Percentiles rank a stretch among this genome's conserved stretches.
Evolutionary conservation across 1,284 basidiomycete genomes (phyloP).

Genomic region (Apiotrichum akiyoshidainum): DNA sequence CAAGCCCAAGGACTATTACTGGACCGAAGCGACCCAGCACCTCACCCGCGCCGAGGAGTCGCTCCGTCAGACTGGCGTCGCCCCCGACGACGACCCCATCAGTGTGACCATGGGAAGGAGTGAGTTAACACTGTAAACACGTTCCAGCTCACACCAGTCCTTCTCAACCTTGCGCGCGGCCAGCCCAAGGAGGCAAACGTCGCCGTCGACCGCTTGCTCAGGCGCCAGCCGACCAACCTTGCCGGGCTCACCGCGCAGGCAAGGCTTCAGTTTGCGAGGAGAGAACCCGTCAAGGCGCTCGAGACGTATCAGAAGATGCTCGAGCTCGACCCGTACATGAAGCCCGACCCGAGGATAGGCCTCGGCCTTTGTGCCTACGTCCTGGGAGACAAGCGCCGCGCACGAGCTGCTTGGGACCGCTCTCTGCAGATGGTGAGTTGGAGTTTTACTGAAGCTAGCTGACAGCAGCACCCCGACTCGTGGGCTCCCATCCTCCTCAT

Average conservation of each 20-base stretch:
- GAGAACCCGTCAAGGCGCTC: slow-evolving; percentile 72
- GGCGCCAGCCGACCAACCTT: slow-evolving; percentile 73
- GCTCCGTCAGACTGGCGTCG: slow-evolving; percentile 52
- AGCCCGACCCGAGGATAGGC: slow-evolving; percentile 86
- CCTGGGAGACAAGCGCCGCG: slow-evolving; percentile 72
- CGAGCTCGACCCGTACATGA: slow-evolving; percentile 67
- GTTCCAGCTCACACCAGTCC: slow-evolving; percentile 54
- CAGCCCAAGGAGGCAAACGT: slow-evolving; percentile 73
- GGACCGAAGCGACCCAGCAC: slow-evolving; percentile 64
- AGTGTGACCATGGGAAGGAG: slow-evolving; percentile 37
- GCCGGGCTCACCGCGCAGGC: slow-evolving; percentile 57
- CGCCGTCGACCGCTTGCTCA: slow-evolving; percentile 77
- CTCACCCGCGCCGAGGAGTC: slow-evolving; percentile 69
- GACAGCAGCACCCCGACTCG: slow-evolving; percentile 65
- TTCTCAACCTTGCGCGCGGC: slow-evolving; percentile 73
- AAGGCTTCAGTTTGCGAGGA: slow-evolving; percentile 72
- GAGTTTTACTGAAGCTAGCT: neutral
- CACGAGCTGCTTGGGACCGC: slow-evolving; percentile 80
- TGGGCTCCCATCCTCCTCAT: slow-evolving; percentile 74
- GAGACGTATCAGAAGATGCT: slow-evolving; percentile 80
- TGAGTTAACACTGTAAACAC: slow-evolving; percentile 5
- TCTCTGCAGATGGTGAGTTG: slow-evolving; percentile 72
- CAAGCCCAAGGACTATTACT: slow-evolving; percentile 61
- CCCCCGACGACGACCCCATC: slow-evolving; percentile 39
- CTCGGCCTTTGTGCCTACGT: slow-evolving; percentile 89